Base-by-base conservation (phyloP, 352 stramenopile genomes). In the Globisporangium uncinulatum region DNA sequence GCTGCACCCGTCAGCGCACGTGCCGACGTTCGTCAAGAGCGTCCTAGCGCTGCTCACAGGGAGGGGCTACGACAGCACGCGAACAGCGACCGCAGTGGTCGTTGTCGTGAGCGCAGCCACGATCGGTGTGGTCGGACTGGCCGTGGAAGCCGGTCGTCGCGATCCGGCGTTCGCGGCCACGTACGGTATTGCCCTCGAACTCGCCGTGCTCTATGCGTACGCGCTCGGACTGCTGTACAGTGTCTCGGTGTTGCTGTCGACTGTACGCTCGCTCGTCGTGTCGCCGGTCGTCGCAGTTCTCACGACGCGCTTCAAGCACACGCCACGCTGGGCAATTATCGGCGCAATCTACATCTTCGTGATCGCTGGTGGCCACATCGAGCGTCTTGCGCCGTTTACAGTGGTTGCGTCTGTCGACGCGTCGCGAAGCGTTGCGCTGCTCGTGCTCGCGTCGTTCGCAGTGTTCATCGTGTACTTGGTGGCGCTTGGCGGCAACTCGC, bases 201-300 rank as follows among this genome's bases (percentile, higher is more conserved):
- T 82, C 17, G 21, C 59, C 4, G 55, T 78, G 37, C 59, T 90
- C 1, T 92, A 89, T 45, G 15, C 63, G 21, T 71, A 88, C 51
- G 73, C 71, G 1, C 43, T 92, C 15, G 83, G 83, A 4, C 48
- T 88, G 52, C 43, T 89, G 41, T 92, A 81, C 59, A 50, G 53
- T 0, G 1, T 87, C 17, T 60, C 67, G 15, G 53, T 66, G 6
- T 11, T 83, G 14, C 62, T 87, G 2, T 81, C 68, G 32, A 14
- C 64, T 0, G 20, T 88, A 0, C 59, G 76, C 19, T 54, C 64
- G 10, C 64, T 81, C 42, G 37, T 83, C 34, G 37, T 87, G 6
- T 69, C 72, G 64, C 63, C 65, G 57, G 17, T 83, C 32, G 52
- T 65, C 50, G 59, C 49, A 59, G 44, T 67, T 42, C 49, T 57